A percentile compares a stretch with the other conserved stretches of the same genome.
Conservation (phyloP, 352 stramenopile genomes). For the Phytophthora hybrid region DNA sequence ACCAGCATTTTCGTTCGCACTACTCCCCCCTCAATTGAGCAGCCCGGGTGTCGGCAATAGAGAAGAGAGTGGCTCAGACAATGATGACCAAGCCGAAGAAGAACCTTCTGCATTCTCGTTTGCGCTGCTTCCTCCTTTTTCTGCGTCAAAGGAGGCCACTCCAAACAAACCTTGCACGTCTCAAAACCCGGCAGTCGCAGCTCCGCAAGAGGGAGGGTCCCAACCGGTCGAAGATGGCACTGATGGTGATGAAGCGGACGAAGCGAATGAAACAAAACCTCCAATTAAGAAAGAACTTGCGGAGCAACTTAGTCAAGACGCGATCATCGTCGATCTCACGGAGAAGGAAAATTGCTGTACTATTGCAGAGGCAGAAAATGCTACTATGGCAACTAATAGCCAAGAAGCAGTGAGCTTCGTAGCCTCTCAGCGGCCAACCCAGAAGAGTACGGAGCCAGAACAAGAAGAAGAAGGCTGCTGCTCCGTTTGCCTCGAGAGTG, state of each 20-base stretch:
- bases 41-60: constrained; percentile 1
- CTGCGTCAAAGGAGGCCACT: not conserved
- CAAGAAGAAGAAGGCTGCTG: constrained; percentile 56
- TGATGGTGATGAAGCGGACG: constrained; percentile 36
- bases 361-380: not conserved
- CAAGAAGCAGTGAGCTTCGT: not conserved
- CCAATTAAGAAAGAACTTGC: constrained; percentile 5
- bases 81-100: constrained; percentile 26
- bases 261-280: constrained; percentile 18
- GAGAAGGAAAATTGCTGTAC: not conserved
- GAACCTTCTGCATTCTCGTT: constrained; percentile 31
- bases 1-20: constrained; percentile 27
- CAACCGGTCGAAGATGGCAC: constrained; percentile 27
- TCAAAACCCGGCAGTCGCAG: not conserved
- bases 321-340: constrained; percentile 23
- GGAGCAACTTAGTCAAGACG: not conserved
- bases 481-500: constrained; percentile 79
- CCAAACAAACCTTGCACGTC: constrained; percentile 3
- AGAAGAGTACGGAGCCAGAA: constrained; percentile 19
- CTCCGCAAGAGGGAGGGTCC: not conserved
- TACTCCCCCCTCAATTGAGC: constrained; percentile 20
- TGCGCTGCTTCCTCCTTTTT: constrained; percentile 32
- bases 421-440: not conserved
- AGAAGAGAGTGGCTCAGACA: constrained; percentile 1
- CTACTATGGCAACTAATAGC: not conserved